Evolutionary conservation across 2,329 filamentous ascomycete species (phyloP).

Genomic region (Ophiosphaerella narmari): DNA sequence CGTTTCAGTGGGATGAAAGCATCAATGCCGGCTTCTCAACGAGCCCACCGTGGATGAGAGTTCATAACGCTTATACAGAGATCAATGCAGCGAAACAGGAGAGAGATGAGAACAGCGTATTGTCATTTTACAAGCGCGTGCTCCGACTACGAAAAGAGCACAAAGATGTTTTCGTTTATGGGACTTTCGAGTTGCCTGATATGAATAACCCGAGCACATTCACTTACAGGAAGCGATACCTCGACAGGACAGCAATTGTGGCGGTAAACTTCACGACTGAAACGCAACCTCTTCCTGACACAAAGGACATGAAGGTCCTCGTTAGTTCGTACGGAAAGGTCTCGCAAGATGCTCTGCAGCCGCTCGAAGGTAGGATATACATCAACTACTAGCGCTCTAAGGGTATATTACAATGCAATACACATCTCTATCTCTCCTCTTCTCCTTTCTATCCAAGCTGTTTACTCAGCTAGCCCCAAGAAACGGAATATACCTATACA

Average conservation of each 20-base stretch:
- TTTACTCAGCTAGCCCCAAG: constrained; percentile 49
- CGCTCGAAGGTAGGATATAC: constrained; percentile 47
- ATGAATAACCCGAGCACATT: constrained; percentile 60
- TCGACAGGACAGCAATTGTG: constrained; percentile 39
- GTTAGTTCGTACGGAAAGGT: constrained; percentile 47
- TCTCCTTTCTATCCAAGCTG: background rate
- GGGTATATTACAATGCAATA: constrained; percentile 30
- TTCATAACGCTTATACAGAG: constrained; percentile 65
- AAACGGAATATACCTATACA: constrained; percentile 67
- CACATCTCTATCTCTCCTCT: background rate
- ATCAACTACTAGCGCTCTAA: constrained; percentile 28
- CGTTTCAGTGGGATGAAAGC: constrained; percentile 71
- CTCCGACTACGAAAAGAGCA: constrained; percentile 65
- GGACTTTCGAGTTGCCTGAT: constrained; percentile 63
- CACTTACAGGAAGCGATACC: constrained; percentile 48
- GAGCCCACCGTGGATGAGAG: constrained; percentile 70
- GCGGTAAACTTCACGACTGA: constrained; percentile 47
- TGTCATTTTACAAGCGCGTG: constrained; percentile 65
- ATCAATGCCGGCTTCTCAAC: constrained; percentile 68
- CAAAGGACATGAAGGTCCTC: constrained; percentile 47
- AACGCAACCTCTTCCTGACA: constrained; percentile 11
- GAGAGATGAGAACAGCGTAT: constrained; percentile 56
- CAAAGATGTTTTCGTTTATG: constrained; percentile 69
- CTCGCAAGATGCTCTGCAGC: constrained; percentile 27
- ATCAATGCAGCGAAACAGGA: constrained; percentile 64